Base-by-base conservation (phyloP, 129 eudicot genomes). In the Centrapalus pauciflorus region DNA sequence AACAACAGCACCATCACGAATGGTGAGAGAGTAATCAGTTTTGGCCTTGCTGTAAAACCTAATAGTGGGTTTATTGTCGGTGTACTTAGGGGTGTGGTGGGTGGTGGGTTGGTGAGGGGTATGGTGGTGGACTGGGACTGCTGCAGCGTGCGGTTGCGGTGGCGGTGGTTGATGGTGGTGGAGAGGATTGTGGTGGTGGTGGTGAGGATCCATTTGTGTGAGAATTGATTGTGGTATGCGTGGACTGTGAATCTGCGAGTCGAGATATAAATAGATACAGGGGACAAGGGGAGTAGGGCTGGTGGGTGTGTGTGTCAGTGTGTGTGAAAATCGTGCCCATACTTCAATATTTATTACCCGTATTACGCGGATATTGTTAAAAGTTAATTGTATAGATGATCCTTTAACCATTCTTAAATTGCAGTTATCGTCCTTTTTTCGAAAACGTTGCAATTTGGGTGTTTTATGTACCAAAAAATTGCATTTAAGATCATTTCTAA, bases 31-130 rank as follows among this genome's bases (percentile, higher is more conserved):
- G 70, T 85, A 83, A 67, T 82, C 78, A 21, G 82, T 28, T 52
- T 85, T 84, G 6, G 89, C 85, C 79, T 85, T 85, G 33, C 70
- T 37, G 65, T 74, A 85, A 45, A 88, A 51, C 76, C 83, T 85
- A 3, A 85, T 72, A 29, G 96, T 33, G 14, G 92, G 92, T 61
- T 80, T 80, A 2, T 55, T 63, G 13, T 64, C 77, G 27, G 64
- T 16, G 46, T 69, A 55, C 24, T 78, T 74, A 5, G 76, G 32
- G 8, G 40, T 61, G 14, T 70, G 61, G 55, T 77, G 80, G 51
- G 75, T 77, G 13, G 35, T 38, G 23, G 38, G 66, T 11, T 59
- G 73, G 46, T 73, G 77, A 7, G 55, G 30, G 48, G 19, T 20
- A 51, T 33, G 85, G 63, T 65, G 67, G 7, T 30, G 21, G 9